Evolutionary conservation across 2,329 filamentous ascomycete genomes (phyloP).

Genomic region (Corniculantispora saksenae): DNA sequence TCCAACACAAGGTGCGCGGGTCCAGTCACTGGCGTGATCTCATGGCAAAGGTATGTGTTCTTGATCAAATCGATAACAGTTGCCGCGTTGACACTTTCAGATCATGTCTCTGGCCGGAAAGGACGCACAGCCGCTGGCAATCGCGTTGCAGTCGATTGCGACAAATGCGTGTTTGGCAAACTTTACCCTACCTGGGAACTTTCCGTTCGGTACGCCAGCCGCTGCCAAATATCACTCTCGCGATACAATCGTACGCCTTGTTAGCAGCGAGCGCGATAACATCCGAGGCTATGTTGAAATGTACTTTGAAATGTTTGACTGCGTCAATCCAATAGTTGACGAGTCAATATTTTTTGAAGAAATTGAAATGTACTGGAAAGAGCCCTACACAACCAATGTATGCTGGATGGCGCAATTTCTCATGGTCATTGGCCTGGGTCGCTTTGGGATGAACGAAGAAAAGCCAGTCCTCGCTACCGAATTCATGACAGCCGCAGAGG

Average conservation of each 20-base stretch:
- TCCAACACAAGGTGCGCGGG: conserved; percentile 36
- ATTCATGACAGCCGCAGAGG: conserved; percentile 39
- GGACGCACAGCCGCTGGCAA: conserved; percentile 28
- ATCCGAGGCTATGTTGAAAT: conserved; percentile 30
- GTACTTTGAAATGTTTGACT: conserved; percentile 35
- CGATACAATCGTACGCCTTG: conserved; percentile 33
- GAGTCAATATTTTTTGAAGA: conserved; percentile 31
- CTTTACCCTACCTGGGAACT: conserved; percentile 38
- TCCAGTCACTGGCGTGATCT: conserved; percentile 39
- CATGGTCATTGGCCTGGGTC: conserved; percentile 38
- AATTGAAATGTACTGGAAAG: conserved; percentile 35
- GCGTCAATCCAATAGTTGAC: conserved; percentile 38
- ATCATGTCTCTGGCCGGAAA: background rate
- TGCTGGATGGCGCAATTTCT: conserved; percentile 38
- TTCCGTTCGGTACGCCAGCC: conserved; percentile 39
- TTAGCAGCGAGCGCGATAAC: conserved; percentile 31
- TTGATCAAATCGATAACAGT: too few species aligned
- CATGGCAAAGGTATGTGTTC: conserved; percentile 36
- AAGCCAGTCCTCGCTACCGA: conserved; percentile 33
- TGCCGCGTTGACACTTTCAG: background rate
- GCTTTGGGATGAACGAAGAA: conserved; percentile 34
- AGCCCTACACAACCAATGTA: conserved; percentile 31
- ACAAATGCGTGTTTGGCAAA: conserved; percentile 38
- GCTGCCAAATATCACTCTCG: conserved; percentile 35
- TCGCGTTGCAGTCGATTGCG: conserved; percentile 34